These are phyloP conservation scores for Salix suchowensis DNA, from an alignment of 345 rosid species.

Conservation along the genomic window DNA sequence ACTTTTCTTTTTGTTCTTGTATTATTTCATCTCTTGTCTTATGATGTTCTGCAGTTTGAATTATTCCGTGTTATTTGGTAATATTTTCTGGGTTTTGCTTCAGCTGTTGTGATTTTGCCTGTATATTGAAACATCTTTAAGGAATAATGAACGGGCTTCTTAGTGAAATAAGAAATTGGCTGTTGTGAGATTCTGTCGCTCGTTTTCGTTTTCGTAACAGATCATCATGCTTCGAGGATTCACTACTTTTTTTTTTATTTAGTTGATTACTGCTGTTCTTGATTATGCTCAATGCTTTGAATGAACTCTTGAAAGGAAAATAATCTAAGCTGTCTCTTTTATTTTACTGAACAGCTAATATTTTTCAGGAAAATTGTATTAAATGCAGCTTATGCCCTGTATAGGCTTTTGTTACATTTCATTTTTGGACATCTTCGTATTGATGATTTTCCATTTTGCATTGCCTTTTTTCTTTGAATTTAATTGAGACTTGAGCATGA, in stretches of 20 bases:
- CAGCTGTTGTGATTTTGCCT: background rate
- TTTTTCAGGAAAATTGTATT: background rate
- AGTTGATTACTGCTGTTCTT: background rate
- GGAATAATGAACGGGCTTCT: background rate
- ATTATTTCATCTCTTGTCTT: background rate
- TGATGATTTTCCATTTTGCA: background rate
- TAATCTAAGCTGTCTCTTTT: background rate
- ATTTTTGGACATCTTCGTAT: background rate
- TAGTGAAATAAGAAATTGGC: background rate
- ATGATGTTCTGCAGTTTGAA: background rate
- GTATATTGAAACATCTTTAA: conserved; percentile 4
- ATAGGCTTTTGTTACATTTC: background rate
- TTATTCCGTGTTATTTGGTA: background rate
- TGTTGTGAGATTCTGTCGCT: background rate
- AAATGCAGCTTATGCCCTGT: background rate
- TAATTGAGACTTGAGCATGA: background rate
- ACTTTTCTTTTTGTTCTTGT: background rate
- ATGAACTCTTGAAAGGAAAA: background rate
- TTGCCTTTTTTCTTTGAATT: background rate
- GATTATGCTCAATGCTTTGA: background rate
- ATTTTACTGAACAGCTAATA: background rate
- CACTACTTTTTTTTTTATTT: background rate
- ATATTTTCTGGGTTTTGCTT: background rate
- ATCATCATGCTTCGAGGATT: background rate
- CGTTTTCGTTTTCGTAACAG: conserved; percentile 3